A percentile compares a stretch with the other conserved stretches of the same genome.
phyloP scores from a whole-genome alignment of 805 yeast species.

The Spathaspora sp. region DNA sequence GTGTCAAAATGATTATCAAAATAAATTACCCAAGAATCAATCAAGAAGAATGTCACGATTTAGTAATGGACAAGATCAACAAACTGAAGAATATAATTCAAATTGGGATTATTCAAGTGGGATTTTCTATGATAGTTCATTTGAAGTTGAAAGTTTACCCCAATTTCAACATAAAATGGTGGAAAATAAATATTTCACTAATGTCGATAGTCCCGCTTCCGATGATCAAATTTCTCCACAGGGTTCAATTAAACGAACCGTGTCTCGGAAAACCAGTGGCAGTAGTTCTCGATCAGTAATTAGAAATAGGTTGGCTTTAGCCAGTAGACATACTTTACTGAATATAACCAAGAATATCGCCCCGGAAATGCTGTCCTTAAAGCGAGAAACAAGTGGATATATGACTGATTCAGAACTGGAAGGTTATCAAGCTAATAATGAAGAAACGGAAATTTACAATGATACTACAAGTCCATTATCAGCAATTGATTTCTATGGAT shows the following conservation, averaged over 20 bases:
- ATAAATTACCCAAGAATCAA: constrained; percentile 3
- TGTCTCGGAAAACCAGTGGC: constrained; percentile 1
- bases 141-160: neutral
- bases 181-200: constrained; percentile 5
- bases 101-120: constrained; percentile 1
- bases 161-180: constrained; percentile 8
- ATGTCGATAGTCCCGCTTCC: neutral
- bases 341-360: neutral
- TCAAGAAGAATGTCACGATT: constrained; percentile 1
- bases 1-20: constrained; percentile 14
- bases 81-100: neutral
- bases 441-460: too few relatives aligned
- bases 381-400: constrained; percentile 12
- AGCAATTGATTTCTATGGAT: constrained; percentile 5
- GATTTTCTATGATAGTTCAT: neutral
- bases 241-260: neutral
- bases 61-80: neutral
- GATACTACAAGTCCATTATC: constrained; percentile 1
- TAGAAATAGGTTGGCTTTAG: constrained; percentile 12
- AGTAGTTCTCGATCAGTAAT: constrained; percentile 14
- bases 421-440: neutral
- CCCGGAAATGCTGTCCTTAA: constrained; percentile 1
- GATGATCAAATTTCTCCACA: neutral
- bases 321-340: constrained; percentile 3
- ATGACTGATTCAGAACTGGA: constrained; percentile 9